These are phyloP conservation scores for Rosa lucieae DNA, from an alignment of 306 rosid genomes.

Conservation along the genomic window DNA sequence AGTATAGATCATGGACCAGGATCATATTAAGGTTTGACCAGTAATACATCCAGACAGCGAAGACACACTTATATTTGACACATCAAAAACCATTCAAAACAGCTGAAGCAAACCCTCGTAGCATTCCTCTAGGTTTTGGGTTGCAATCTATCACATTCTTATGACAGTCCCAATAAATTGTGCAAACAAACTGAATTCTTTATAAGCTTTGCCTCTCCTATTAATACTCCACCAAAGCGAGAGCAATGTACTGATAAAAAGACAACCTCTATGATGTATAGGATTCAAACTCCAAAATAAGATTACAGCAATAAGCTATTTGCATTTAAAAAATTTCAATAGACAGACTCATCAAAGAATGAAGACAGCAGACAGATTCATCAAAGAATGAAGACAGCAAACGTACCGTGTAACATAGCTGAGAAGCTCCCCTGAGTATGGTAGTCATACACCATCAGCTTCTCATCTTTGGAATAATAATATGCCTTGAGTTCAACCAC, in stretches of 20 bases:
- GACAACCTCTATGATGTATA: not conserved
- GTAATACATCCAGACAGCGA: not conserved
- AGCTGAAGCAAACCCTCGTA: not conserved
- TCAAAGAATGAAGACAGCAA: slow-evolving; percentile 8
- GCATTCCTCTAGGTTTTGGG: not conserved
- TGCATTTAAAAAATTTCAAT: slow-evolving; percentile 3
- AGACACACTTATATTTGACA: not conserved
- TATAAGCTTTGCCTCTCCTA: not conserved
- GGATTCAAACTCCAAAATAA: not conserved
- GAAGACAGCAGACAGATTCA: not conserved
- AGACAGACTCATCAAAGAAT: not conserved
- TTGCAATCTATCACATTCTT: not conserved
- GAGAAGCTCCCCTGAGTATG: slow-evolving; percentile 70
- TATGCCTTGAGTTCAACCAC: slow-evolving; percentile 84
- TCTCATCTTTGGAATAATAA: slow-evolving; percentile 75
- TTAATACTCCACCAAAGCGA: not conserved
- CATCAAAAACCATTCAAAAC: not conserved
- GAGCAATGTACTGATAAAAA: not conserved
- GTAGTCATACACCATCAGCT: slow-evolving; percentile 69
- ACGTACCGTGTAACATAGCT: slow-evolving; percentile 73
- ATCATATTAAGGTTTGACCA: slow-evolving; percentile 8
- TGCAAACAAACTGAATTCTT: not conserved
- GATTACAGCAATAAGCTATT: not conserved
- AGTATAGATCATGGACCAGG: not conserved
- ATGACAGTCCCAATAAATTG: not conserved